A percentile compares a stretch with the other conserved stretches of the same genome.
Conservation (phyloP, 805 yeast species). For the Wickerhamomyces rabaulensis region DNA sequence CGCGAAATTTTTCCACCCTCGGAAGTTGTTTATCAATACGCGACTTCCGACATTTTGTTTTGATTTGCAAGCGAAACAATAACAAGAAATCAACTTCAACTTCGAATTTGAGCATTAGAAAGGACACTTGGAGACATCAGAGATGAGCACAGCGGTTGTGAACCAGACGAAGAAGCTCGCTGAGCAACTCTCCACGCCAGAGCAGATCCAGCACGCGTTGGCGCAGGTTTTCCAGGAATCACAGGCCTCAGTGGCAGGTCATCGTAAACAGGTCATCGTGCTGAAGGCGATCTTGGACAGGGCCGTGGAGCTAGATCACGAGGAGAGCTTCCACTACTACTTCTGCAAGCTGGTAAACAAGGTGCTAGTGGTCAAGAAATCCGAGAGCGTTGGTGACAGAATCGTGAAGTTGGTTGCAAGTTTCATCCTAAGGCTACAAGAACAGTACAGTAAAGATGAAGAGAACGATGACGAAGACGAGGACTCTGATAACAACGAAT, state of each 20-base stretch:
- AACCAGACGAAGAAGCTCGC: slow-evolving; percentile 11
- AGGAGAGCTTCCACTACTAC: slow-evolving; percentile 52
- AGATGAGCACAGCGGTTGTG: slow-evolving; percentile 13
- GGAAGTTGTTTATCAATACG: neutral
- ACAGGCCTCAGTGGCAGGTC: slow-evolving; percentile 69
- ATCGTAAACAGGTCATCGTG: slow-evolving; percentile 64
- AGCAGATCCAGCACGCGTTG: slow-evolving; percentile 41
- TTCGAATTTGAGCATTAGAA: neutral
- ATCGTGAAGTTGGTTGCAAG: slow-evolving; percentile 62
- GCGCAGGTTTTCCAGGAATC: slow-evolving; percentile 77
- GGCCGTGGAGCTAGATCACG: slow-evolving; percentile 46
- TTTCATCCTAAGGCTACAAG: slow-evolving; percentile 45
- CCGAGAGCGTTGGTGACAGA: slow-evolving; percentile 69
- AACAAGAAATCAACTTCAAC: neutral
- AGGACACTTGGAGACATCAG: no score
- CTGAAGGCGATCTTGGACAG: slow-evolving; percentile 53
- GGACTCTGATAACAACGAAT: slow-evolving; percentile 30
- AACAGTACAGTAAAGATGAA: slow-evolving; percentile 20
- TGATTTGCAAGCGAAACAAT: neutral
- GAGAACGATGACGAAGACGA: slow-evolving; percentile 12
- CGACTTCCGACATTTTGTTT: neutral
- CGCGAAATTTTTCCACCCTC: neutral
- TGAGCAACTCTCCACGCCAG: slow-evolving; percentile 22
- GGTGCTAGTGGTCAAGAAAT: slow-evolving; percentile 60
- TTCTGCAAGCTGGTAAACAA: slow-evolving; percentile 62